Conservation (phyloP, 768 basidiomycete species). For the Tulasnella sp. region DNA sequence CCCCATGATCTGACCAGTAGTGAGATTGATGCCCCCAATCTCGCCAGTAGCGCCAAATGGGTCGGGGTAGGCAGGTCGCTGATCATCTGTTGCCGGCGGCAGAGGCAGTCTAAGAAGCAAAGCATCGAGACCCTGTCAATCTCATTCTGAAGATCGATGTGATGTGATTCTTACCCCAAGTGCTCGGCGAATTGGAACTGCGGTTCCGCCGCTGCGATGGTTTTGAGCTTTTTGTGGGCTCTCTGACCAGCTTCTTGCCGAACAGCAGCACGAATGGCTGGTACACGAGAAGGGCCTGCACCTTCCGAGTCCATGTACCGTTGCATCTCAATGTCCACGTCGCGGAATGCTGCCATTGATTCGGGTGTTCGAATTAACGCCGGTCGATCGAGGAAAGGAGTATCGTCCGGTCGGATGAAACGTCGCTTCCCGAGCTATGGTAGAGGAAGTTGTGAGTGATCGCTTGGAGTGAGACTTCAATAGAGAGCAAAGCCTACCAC, state of each 20-base stretch:
- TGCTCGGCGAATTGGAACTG: neutral
- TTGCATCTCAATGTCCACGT: conserved; percentile 45
- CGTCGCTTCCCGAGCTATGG: conserved; percentile 6
- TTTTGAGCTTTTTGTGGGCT: conserved; percentile 13
- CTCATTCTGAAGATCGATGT: neutral
- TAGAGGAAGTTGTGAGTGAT: neutral
- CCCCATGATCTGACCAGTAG: conserved; percentile 21
- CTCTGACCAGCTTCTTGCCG: conserved; percentile 10
- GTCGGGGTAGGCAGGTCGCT: conserved; percentile 19
- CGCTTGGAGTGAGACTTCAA: too few relatives aligned
- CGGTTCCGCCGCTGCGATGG: neutral
- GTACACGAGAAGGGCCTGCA: conserved; percentile 16
- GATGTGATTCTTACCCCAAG: neutral
- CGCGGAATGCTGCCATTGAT: conserved; percentile 58
- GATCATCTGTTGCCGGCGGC: conserved; percentile 16
- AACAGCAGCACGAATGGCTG: neutral
- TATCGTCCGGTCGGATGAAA: conserved; percentile 1
- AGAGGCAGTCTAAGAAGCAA: neutral
- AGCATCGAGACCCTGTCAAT: neutral
- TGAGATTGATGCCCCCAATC: neutral
- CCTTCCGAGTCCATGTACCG: conserved; percentile 16
- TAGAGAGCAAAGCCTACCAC: neutral
- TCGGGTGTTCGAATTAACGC: conserved; percentile 59
- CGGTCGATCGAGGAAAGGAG: conserved; percentile 51
- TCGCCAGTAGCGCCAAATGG: neutral